These are phyloP conservation scores for Lactarius sanguifluus DNA, from an alignment of 768 basidiomycete genomes.

Conservation along the genomic window DNA sequence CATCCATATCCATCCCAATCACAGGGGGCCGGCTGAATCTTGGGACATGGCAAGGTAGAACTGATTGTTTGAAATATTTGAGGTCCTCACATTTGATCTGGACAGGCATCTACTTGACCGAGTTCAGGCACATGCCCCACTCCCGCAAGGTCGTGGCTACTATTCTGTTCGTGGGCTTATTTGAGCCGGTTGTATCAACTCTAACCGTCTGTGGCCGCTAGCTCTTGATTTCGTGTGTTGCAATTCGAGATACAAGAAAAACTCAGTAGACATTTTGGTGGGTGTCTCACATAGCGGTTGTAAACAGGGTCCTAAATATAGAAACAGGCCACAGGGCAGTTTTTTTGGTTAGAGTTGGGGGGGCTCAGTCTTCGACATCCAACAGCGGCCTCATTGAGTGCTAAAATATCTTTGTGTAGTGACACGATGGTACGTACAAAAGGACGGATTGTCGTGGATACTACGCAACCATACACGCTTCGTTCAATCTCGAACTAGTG, in stretches of 20 bases:
- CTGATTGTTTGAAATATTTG: background rate
- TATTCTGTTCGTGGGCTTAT: conserved; percentile 54
- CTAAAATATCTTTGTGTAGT: background rate
- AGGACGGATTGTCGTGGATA: background rate
- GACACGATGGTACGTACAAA: background rate
- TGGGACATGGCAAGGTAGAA: conserved; percentile 90
- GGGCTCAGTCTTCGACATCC: background rate
- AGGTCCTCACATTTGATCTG: background rate
- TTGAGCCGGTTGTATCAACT: background rate
- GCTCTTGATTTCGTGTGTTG: conserved; percentile 11
- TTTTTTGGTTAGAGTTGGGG: background rate
- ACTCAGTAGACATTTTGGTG: background rate
- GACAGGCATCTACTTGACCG: conserved; percentile 80
- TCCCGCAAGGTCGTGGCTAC: conserved; percentile 75
- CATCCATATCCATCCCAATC: conserved; percentile 82
- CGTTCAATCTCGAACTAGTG: background rate
- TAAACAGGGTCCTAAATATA: background rate
- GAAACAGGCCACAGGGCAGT: background rate
- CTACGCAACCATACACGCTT: background rate
- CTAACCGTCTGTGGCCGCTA: background rate
- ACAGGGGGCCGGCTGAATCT: conserved; percentile 73
- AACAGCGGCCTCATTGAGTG: background rate
- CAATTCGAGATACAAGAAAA: background rate
- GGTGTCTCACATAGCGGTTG: background rate
- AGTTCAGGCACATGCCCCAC: conserved; percentile 73